phyloP scores from a whole-genome alignment of 1,284 basidiomycete species.

The Malassezia equina region DNA sequence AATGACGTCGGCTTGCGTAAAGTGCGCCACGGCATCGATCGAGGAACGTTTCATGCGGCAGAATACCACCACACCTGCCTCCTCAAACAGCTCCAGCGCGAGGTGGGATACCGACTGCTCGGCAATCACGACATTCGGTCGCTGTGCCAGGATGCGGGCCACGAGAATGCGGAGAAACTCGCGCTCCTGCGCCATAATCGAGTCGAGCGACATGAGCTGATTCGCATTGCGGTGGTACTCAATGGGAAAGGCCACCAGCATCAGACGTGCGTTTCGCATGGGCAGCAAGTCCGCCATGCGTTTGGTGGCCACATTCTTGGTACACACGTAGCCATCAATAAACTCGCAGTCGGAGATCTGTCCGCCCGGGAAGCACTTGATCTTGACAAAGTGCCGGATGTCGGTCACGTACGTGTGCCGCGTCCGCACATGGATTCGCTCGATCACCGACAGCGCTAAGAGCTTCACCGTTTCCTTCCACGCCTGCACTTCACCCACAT shows the following conservation, averaged over 20 bases:
- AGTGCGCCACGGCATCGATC: constrained; percentile 74
- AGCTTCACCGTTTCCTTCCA: constrained; percentile 39
- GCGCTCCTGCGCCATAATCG: constrained; percentile 84
- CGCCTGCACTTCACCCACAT: constrained; percentile 23
- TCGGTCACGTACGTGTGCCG: constrained; percentile 71
- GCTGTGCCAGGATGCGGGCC: constrained; percentile 73
- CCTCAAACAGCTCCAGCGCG: constrained; percentile 77
- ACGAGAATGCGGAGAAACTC: constrained; percentile 85
- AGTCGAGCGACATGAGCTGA: constrained; percentile 85
- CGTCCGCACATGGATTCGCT: constrained; percentile 46
- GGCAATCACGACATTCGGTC: constrained; percentile 85
- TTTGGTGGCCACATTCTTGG: constrained; percentile 95
- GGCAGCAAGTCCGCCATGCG: constrained; percentile 53
- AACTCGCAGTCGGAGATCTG: constrained; percentile 85
- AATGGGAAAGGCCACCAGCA: constrained; percentile 89
- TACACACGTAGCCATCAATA: constrained; percentile 91
- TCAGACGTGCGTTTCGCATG: constrained; percentile 71
- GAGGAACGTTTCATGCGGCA: constrained; percentile 78
- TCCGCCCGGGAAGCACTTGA: constrained; percentile 96
- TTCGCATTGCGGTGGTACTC: constrained; percentile 82
- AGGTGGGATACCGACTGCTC: constrained; percentile 84
- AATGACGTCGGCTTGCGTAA: constrained; percentile 89
- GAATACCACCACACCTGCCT: constrained; percentile 80
- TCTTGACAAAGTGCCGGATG: constrained; percentile 87
- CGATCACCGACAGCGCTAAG: constrained; percentile 33